Evolutionary conservation across 2,329 filamentous ascomycete species (phyloP), one percentile per base, ranked within the genome.

Genomic region (Ceratocystis diversiconidia): DNA sequence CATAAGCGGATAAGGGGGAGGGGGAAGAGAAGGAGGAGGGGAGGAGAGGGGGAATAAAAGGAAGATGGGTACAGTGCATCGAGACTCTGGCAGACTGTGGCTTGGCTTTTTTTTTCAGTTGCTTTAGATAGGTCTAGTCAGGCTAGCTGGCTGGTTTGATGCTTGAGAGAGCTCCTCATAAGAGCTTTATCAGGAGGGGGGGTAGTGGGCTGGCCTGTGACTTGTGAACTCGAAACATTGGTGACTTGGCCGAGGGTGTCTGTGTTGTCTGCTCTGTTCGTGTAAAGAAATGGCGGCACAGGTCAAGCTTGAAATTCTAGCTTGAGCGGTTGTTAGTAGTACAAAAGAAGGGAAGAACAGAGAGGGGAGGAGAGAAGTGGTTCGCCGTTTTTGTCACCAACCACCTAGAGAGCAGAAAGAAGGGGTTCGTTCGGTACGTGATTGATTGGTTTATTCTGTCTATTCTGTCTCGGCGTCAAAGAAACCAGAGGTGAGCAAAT

Each of bases 211-310:
- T 19, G 22, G 46, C n/a, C n/a, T 19, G 46, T 50, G 46, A 19
- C n/a, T n/a, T 50, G 46, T 50, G 15, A 30, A 59, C 52, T 59
- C 52, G 52, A 59, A 59, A 59, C 52, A 59, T 59, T 59, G 52
- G 28, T 32, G 52, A 59, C 15, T 55, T 22, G 50, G 50, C 19
- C 22, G 6, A 12, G 50, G 50, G n/a, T 19, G 17, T 19, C 44
- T 48, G 10, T 41, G 10, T 41, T 41, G 36, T 41, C 36, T 19
- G 44, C 7, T 48, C 44, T 19, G 5, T 48, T 19, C n/a, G n/a
- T 10, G 17, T 19, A 10, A 4, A 19, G n/a, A 19, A 22, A 19
- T 2, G 22, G 46, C n/a, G 17, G 44, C 44, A 19, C 36, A 10
- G 36, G 36, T 12, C 36, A 41, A 41, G 36, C 36, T 41, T 36